A percentile compares a stretch with the other conserved stretches of the same genome.
Conservation (phyloP, 495 filamentous ascomycete genomes). For the Xylaria bambusicola region DNA sequence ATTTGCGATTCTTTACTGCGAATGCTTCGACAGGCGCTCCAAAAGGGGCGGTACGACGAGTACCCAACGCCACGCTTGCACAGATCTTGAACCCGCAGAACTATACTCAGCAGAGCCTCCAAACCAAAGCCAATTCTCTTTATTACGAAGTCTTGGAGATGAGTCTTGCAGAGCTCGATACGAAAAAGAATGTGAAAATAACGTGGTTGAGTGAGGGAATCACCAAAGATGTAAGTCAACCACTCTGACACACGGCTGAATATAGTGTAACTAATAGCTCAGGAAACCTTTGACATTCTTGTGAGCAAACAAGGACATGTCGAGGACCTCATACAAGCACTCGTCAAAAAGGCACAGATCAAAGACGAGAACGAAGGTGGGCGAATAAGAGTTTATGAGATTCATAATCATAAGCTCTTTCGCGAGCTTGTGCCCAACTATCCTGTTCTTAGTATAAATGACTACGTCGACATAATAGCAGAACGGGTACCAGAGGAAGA, state of each 20-base stretch:
- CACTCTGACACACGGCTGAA: neutral
- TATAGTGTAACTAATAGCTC: conserved; percentile 28
- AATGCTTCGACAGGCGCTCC: conserved; percentile 71
- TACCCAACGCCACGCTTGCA: conserved; percentile 61
- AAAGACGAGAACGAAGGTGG: conserved; percentile 68
- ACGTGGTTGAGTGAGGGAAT: conserved; percentile 87
- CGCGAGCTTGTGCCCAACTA: conserved; percentile 67
- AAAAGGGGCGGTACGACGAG: conserved; percentile 73
- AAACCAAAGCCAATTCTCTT: conserved; percentile 72
- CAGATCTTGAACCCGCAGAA: conserved; percentile 69
- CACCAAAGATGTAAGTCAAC: conserved; percentile 71
- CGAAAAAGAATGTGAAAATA: conserved; percentile 80
- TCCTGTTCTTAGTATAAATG: conserved; percentile 71
- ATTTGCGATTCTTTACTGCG: conserved; percentile 87
- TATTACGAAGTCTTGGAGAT: conserved; percentile 94
- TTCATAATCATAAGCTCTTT: conserved; percentile 74
- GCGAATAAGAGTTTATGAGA: conserved; percentile 74
- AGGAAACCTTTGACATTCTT: conserved; percentile 77
- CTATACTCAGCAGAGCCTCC: conserved; percentile 54
- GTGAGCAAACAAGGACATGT: conserved; percentile 81
- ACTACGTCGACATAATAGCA: conserved; percentile 81
- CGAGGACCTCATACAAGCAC: conserved; percentile 67
- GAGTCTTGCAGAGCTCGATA: conserved; percentile 88
- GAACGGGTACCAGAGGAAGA: conserved; percentile 84
- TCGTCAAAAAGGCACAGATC: conserved; percentile 79